Conservation (phyloP, 495 filamentous ascomycete species). For the Xylaria longipes region DNA sequence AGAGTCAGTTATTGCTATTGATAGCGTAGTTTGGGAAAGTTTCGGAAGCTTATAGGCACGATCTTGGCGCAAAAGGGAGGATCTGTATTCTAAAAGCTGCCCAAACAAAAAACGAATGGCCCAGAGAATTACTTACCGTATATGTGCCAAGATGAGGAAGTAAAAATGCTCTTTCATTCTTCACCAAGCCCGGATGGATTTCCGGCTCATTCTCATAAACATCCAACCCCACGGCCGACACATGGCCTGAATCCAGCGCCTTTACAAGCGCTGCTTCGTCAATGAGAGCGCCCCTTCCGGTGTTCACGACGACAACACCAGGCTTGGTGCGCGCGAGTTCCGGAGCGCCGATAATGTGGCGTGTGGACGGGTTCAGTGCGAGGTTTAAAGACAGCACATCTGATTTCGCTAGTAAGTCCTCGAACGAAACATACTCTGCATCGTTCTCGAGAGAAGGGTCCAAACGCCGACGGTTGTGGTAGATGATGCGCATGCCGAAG, state of each 20-base stretch:
- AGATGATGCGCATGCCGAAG: slow-evolving; percentile 74
- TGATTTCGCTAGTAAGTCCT: slow-evolving; percentile 66
- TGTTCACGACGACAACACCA: slow-evolving; percentile 75
- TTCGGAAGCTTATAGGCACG: background rate
- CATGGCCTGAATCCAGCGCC: slow-evolving; percentile 72
- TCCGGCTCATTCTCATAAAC: slow-evolving; percentile 82
- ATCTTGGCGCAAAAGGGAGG: background rate
- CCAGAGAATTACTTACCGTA: slow-evolving; percentile 34
- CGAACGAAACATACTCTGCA: slow-evolving; percentile 64
- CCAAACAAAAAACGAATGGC: background rate
- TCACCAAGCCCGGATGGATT: slow-evolving; percentile 72
- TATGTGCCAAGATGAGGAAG: slow-evolving; percentile 83
- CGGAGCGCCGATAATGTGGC: slow-evolving; percentile 68
- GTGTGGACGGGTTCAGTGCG: slow-evolving; percentile 68
- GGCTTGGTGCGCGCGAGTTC: slow-evolving; percentile 76
- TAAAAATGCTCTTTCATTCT: slow-evolving; percentile 73
- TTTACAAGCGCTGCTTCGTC: slow-evolving; percentile 75
- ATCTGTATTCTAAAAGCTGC: background rate
- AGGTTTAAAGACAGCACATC: slow-evolving; percentile 75
- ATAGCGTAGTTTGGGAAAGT: no score
- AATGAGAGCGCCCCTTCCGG: slow-evolving; percentile 73
- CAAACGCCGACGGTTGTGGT: slow-evolving; percentile 71
- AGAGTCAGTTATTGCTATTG: background rate
- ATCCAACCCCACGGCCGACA: slow-evolving; percentile 72
- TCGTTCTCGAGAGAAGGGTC: slow-evolving; percentile 54